A percentile compares a stretch with the other conserved stretches of the same genome.
Evolutionary conservation across 2,329 filamentous ascomycete genomes (phyloP).

Genomic region (Xenoacremonium recifei): DNA sequence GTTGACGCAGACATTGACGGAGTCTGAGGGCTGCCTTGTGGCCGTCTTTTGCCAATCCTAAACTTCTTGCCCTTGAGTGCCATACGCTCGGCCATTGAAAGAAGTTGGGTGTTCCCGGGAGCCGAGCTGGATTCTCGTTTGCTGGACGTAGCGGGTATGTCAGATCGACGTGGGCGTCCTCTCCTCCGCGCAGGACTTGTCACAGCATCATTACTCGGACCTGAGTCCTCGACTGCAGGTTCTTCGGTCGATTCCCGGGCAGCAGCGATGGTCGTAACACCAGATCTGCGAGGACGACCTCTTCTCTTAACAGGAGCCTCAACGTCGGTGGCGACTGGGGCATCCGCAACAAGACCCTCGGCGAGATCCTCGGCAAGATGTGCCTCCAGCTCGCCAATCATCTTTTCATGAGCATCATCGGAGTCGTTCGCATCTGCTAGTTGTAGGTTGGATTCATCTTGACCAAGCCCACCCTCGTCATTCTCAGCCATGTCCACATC

Average conservation of each 20-base stretch:
- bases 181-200: constrained; percentile 12
- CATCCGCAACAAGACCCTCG: no score
- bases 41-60: constrained; percentile 44
- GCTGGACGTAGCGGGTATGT: no score
- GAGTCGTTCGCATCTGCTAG: constrained; percentile 1
- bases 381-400: constrained; percentile 16
- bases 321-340: no score
- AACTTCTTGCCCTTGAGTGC: constrained; percentile 52
- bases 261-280: constrained; percentile 23
- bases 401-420: constrained; percentile 15
- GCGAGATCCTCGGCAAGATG: constrained; percentile 15
- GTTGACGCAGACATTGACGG: no score
- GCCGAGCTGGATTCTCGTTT: no score
- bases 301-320: no score
- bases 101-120: constrained; percentile 31
- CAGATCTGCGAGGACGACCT: constrained; percentile 27
- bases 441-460: constrained; percentile 1
- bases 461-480: no score
- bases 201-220: not conserved
- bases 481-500: not conserved
- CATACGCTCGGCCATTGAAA: constrained; percentile 60
- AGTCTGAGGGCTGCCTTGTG: constrained; percentile 4
- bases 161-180: constrained; percentile 24
- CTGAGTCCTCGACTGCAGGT: constrained; percentile 1
- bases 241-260: not conserved